phyloP scores from a whole-genome alignment of 1,284 basidiomycete genomes.

The Apiotrichum brassicae region DNA sequence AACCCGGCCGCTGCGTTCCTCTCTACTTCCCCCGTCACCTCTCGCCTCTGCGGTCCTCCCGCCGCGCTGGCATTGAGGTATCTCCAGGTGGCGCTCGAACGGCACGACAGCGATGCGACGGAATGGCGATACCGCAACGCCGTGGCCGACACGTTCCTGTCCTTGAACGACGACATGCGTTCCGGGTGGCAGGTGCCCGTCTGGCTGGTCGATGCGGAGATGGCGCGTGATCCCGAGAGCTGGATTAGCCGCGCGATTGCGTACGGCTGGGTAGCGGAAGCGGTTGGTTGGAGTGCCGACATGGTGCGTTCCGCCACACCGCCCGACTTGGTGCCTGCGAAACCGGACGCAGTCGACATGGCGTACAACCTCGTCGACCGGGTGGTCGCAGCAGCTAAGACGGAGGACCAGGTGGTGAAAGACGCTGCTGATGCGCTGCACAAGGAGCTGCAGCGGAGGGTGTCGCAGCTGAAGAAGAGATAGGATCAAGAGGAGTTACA shows the following conservation, averaged over 20 bases:
- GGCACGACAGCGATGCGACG: slow-evolving; percentile 67
- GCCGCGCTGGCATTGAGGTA: slow-evolving; percentile 82
- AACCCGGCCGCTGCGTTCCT: slow-evolving; percentile 62
- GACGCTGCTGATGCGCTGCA: slow-evolving; percentile 33
- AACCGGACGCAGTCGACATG: slow-evolving; percentile 60
- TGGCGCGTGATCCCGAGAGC: slow-evolving; percentile 31
- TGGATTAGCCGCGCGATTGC: slow-evolving; percentile 49
- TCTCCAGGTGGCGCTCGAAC: slow-evolving; percentile 68
- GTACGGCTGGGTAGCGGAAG: slow-evolving; percentile 71
- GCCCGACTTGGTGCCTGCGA: slow-evolving; percentile 55
- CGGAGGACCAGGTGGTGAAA: slow-evolving; percentile 50
- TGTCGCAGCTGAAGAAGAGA: slow-evolving; percentile 17
- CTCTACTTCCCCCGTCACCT: slow-evolving; percentile 63
- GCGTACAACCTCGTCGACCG: slow-evolving; percentile 84
- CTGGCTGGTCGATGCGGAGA: slow-evolving; percentile 64
- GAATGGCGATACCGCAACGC: slow-evolving; percentile 69
- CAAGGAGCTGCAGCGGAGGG: slow-evolving; percentile 22
- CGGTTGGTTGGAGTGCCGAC: slow-evolving; percentile 63
- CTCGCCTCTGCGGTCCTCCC: slow-evolving; percentile 73
- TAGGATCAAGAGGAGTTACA: not conserved
- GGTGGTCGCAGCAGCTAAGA: slow-evolving; percentile 60
- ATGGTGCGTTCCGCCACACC: slow-evolving; percentile 61
- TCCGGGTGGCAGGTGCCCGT: slow-evolving; percentile 54
- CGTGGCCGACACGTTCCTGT: slow-evolving; percentile 68
- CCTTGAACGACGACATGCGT: slow-evolving; percentile 53